Conservation (phyloP, 371 early-diverging fungal species). For the Apophysomyces variabilis region DNA sequence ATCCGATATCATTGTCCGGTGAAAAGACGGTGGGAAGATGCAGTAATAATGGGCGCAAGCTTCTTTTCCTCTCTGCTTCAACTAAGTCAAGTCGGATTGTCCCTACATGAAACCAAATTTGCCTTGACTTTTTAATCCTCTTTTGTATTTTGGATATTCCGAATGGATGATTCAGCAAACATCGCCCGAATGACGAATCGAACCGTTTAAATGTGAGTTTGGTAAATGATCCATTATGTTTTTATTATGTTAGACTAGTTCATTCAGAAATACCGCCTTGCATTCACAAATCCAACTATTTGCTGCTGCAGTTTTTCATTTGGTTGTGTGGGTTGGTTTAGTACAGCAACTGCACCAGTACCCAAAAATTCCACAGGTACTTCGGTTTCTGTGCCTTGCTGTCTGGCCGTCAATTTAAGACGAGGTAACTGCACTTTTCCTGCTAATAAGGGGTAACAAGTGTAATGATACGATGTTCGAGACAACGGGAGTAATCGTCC, state of each 20-base stretch:
- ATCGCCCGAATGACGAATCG: too few relatives aligned
- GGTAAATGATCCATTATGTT: too few relatives aligned
- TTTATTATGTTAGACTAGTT: background rate
- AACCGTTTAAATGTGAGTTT: too few relatives aligned
- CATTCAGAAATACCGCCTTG: slow-evolving; percentile 27
- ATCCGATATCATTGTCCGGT: too few relatives aligned
- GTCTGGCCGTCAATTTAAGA: slow-evolving; percentile 49
- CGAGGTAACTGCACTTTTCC: slow-evolving; percentile 60
- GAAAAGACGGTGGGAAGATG: too few relatives aligned
- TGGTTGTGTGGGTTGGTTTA: slow-evolving; percentile 29
- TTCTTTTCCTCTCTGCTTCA: too few relatives aligned
- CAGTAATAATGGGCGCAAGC: too few relatives aligned
- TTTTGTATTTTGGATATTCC: too few relatives aligned
- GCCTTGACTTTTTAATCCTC: too few relatives aligned
- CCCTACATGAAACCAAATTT: too few relatives aligned
- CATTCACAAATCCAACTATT: slow-evolving; percentile 33
- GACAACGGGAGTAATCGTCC: slow-evolving; percentile 63
- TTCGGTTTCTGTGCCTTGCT: slow-evolving; percentile 43
- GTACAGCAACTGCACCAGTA: slow-evolving; percentile 19
- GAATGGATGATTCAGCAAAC: too few relatives aligned
- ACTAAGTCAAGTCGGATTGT: too few relatives aligned
- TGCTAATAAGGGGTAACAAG: slow-evolving; percentile 52
- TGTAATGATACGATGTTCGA: slow-evolving; percentile 37
- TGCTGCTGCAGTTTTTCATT: slow-evolving; percentile 21
- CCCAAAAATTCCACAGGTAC: slow-evolving; percentile 39